Percentiles rank a stretch among this genome's conserved stretches.
Conservation (phyloP, 805 yeast species). For the Yarrowia hollandica region DNA sequence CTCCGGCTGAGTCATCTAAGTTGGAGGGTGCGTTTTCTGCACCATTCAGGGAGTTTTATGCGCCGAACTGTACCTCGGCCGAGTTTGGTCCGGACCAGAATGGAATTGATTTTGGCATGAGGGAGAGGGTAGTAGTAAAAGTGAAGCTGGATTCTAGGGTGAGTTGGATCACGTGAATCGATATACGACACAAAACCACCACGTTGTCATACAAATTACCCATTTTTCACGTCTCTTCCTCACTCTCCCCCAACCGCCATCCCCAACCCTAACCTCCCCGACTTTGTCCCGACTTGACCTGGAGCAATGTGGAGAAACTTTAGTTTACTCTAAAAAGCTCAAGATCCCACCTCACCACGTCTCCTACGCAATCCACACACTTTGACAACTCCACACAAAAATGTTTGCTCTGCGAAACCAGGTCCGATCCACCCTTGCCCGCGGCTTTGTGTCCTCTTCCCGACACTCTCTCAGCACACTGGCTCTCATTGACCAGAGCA, state of each 20-base stretch:
- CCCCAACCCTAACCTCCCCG: slow-evolving; percentile 13
- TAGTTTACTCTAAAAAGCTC: slow-evolving; percentile 14
- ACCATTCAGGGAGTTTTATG: slow-evolving; percentile 26
- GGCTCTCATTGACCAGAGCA: slow-evolving; percentile 67
- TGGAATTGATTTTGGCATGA: no score
- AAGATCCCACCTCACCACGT: neutral
- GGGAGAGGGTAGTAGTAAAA: no score
- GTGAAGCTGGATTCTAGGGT: no score
- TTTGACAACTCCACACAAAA: neutral
- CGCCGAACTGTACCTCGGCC: slow-evolving; percentile 28
- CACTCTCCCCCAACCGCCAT: neutral
- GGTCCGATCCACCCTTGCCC: slow-evolving; percentile 21
- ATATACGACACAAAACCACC: neutral
- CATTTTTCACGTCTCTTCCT: no score
- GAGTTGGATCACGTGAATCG: no score
- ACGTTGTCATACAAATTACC: no score
- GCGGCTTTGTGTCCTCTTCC: slow-evolving; percentile 22
- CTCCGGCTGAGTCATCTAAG: slow-evolving; percentile 3
- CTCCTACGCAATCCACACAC: neutral
- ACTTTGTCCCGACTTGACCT: slow-evolving; percentile 12
- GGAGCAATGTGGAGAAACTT: slow-evolving; percentile 23
- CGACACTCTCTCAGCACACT: slow-evolving; percentile 49
- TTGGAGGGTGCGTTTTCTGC: slow-evolving; percentile 1
- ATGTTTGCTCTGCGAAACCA: slow-evolving; percentile 29
- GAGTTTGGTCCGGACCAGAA: slow-evolving; percentile 12